phyloP scores from a whole-genome alignment of 208 protist species.

The Crithidia sp. region DNA sequence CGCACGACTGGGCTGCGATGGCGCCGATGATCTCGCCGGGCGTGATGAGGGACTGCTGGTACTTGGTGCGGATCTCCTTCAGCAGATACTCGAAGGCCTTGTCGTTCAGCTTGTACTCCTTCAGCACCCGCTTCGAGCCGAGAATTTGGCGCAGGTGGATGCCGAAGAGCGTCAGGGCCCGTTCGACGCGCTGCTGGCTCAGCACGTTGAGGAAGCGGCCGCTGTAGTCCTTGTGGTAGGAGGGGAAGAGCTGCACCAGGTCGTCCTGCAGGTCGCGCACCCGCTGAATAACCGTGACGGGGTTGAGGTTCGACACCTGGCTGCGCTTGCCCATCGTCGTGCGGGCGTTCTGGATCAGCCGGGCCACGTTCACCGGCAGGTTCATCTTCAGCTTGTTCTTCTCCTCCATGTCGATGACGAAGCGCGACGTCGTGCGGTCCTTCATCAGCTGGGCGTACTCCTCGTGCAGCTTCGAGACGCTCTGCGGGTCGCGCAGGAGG shows the following conservation, averaged over 20 bases:
- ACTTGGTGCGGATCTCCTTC: conserved; percentile 96
- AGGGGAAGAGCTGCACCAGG: conserved; percentile 82
- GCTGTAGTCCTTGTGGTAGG: conserved; percentile 67
- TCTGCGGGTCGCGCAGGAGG: conserved; percentile 76
- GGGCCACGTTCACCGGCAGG: conserved; percentile 94
- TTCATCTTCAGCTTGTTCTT: conserved; percentile 73
- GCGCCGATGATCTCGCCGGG: conserved; percentile 99
- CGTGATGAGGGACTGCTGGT: conserved; percentile 91
- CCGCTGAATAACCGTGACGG: conserved; percentile 83
- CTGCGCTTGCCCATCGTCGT: conserved; percentile 91
- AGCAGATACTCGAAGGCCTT: conserved; percentile 98
- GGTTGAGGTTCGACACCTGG: conserved; percentile 92
- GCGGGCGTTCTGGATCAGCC: conserved; percentile 97
- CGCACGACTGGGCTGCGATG: conserved; percentile 99
- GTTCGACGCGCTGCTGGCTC: conserved; percentile 92
- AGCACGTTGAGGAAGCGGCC: conserved; percentile 84
- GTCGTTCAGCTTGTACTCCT: conserved; percentile 93
- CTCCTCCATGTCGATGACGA: conserved; percentile 72
- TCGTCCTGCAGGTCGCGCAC: conserved; percentile 79
- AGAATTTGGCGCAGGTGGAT: conserved; percentile 95
- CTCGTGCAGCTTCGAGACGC: conserved; percentile 75
- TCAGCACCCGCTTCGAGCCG: conserved; percentile 93
- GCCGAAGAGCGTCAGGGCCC: conserved; percentile 95
- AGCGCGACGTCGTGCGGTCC: conserved; percentile 81
- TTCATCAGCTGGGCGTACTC: conserved; percentile 92